Evolutionary conservation across 768 basidiomycete genomes (phyloP), one percentile per base, ranked within the genome.

Genomic region (Rhodotorula graminis): DNA sequence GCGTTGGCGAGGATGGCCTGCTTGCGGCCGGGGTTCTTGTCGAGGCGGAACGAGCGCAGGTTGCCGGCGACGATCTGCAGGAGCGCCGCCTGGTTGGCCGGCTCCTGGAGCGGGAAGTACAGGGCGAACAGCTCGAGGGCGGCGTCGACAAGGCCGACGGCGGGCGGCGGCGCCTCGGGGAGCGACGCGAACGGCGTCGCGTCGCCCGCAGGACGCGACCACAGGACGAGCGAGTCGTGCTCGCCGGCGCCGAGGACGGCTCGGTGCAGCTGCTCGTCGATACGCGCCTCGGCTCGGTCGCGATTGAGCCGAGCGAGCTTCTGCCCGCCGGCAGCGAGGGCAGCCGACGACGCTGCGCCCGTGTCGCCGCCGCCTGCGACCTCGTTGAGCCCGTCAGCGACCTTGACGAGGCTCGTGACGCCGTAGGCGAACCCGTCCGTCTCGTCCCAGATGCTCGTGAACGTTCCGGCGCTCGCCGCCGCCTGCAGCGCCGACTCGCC

Each of bases 381-480:
- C 33, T 75, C 74, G n/a, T 71, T 75, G 19, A 55, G 47, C 1
- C 60, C 69, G 9, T 65, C 76, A 6, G 6, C 25, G 27, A 25
- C 50, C 1, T 15, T 15, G 18, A 77, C 64, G 37, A 88, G 82
- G 56, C 85, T 89, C 7, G 92, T 91, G 4, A 96, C 88, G 0
- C 95, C 95, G 81, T 92, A 93, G 0, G 88, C 94, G 81, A 93
- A 95, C 11, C 92, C 91, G 80, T 98, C 95, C 3, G 85, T 84
- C 67, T 87, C 86, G 67, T 89, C 87, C 95, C 95, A 98, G 21
- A 99, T 85, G 23, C 86, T 87, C 6, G 87, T 88, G 80, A 96
- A 94, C 0, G 86, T 84, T 2, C 93, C 94, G 0, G 90, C 85
- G 12, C 88, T 91, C 1, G 91, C 88, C 0, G 92, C 90, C 1